These are phyloP conservation scores for Rhizopogon sp. DNA, from an alignment of 768 basidiomycete genomes.

Conservation along the genomic window DNA sequence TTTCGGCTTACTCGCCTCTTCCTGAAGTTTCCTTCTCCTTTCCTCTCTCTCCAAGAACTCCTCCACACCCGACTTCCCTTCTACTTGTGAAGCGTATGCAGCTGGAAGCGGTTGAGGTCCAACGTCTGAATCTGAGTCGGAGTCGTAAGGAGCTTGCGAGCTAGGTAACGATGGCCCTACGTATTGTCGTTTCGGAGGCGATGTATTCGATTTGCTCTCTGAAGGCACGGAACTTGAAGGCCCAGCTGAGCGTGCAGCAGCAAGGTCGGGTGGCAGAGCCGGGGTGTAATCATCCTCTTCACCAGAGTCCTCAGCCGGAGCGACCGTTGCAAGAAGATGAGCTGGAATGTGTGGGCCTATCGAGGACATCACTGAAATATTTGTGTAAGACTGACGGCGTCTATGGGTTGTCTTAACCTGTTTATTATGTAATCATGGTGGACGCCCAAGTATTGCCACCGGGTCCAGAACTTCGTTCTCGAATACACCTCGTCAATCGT, in stretches of 20 bases:
- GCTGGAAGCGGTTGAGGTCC: constrained; percentile 77
- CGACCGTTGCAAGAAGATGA: constrained; percentile 31
- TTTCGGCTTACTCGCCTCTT: constrained; percentile 81
- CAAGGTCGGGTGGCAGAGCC: constrained; percentile 68
- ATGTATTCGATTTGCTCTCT: constrained; percentile 14
- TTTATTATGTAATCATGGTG: too few species aligned
- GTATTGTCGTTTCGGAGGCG: constrained; percentile 29
- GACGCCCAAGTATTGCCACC: too few species aligned
- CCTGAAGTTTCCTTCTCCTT: constrained; percentile 61
- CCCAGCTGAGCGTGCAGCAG: constrained; percentile 35
- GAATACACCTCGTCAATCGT: too few species aligned
- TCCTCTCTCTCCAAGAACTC: constrained; percentile 88
- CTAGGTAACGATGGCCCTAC: constrained; percentile 53
- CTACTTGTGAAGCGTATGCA: constrained; percentile 20
- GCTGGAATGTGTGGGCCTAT: constrained; percentile 57
- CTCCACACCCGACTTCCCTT: constrained; percentile 59
- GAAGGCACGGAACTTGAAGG: constrained; percentile 16
- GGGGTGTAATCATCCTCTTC: constrained; percentile 70
- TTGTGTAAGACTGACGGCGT: too few species aligned
- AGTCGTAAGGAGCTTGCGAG: constrained; percentile 28
- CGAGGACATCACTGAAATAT: constrained; percentile 27
- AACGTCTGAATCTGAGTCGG: constrained; percentile 72
- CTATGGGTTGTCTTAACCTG: not conserved
- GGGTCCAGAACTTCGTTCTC: too few species aligned
- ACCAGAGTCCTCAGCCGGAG: constrained; percentile 20